A percentile compares a stretch with the other conserved stretches of the same genome.
Evolutionary conservation across 106 monocot species (phyloP).

Genomic region (Phalaenopsis equestris): DNA sequence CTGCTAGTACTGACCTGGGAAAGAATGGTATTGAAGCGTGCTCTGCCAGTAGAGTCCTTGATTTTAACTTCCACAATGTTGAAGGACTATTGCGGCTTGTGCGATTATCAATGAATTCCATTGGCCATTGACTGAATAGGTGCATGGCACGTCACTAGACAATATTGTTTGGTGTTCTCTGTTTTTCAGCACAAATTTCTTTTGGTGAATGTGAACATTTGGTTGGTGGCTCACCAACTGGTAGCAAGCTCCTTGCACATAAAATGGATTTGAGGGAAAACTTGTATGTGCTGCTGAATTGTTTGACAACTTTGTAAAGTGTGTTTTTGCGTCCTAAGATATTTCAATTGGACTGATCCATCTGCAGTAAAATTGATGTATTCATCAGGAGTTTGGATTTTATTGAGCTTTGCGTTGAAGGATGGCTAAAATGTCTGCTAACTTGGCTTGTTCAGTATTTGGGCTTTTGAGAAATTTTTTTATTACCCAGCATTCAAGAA

Average conservation of each 20-base stretch:
- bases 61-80: slow-evolving; percentile 64
- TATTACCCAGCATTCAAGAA: slow-evolving; percentile 1
- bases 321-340: neutral
- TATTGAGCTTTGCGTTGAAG: neutral
- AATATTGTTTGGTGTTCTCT: neutral
- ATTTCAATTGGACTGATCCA: neutral
- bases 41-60: slow-evolving; percentile 45
- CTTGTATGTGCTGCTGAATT: neutral
- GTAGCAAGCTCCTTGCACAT: neutral
- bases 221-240: neutral
- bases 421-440: neutral
- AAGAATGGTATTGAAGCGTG: slow-evolving; percentile 23
- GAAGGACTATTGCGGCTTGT: slow-evolving; percentile 45
- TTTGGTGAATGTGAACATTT: neutral
- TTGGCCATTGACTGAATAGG: slow-evolving; percentile 15
- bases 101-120: slow-evolving; percentile 49
- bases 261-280: neutral
- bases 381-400: too few relatives aligned
- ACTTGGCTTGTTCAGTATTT: neutral
- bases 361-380: neutral
- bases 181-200: neutral
- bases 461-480: slow-evolving; percentile 2
- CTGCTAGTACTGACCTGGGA: slow-evolving; percentile 23
- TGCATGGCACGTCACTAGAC: neutral
- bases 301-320: slow-evolving; percentile 5